Percentiles rank a stretch among this genome's conserved stretches.
phyloP scores from a whole-genome alignment of 495 filamentous ascomycete species.

The Neurospora sp. region DNA sequence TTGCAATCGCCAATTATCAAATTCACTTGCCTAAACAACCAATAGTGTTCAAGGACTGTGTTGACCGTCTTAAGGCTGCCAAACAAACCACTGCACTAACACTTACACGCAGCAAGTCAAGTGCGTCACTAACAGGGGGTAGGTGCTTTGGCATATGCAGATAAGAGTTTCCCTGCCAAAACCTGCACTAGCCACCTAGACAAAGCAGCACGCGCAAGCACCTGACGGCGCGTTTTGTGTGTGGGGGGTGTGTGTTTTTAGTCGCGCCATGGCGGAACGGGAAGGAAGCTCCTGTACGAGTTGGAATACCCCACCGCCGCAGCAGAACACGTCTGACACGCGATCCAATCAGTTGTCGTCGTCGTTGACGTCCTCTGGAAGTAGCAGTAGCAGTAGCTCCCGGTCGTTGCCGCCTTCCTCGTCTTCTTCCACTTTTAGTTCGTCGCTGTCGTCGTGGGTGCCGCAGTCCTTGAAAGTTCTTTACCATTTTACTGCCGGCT shows the following conservation, averaged over 20 bases:
- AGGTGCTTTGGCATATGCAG: background rate
- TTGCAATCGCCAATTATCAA: background rate
- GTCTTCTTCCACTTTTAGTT: background rate
- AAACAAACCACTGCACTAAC: background rate
- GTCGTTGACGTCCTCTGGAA: background rate
- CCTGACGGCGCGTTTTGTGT: conserved; percentile 17
- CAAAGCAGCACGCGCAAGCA: background rate
- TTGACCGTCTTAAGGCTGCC: too few species aligned
- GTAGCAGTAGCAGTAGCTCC: background rate
- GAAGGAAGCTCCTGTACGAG: background rate
- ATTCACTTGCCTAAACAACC: background rate
- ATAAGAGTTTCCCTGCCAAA: background rate
- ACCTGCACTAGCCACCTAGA: background rate
- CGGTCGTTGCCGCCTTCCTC: background rate
- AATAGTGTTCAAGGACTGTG: too few species aligned
- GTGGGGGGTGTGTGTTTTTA: background rate
- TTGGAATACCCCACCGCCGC: background rate
- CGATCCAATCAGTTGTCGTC: background rate
- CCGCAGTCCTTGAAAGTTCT: conserved; percentile 3
- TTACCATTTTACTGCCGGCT: conserved; percentile 8
- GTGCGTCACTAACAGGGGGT: background rate
- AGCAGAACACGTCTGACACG: background rate
- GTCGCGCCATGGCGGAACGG: background rate
- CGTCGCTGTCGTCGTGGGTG: background rate
- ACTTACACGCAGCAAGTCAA: background rate